Conservation (phyloP, 148 eudicot genomes). For the Chenopodium suecicum region DNA sequence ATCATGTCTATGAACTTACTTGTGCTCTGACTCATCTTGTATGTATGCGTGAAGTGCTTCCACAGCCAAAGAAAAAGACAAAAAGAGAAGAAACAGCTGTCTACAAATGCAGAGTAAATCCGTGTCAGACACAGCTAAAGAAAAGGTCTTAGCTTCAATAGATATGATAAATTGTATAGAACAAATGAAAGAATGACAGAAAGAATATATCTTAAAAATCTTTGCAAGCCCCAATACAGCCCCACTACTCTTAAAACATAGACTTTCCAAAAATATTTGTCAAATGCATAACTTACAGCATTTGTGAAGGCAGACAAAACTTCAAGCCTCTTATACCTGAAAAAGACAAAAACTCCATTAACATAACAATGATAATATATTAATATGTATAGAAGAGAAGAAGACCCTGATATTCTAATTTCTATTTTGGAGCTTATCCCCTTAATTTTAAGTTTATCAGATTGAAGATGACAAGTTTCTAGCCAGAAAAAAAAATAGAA, state of each 20-base stretch:
- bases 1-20: slow-evolving; percentile 54
- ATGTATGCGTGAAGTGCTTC: slow-evolving; percentile 97
- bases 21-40: slow-evolving; percentile 99
- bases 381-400: no score
- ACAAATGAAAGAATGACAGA: not conserved
- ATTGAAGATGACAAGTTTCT: no score
- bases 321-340: slow-evolving; percentile 95
- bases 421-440: no score
- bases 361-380: not conserved
- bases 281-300: slow-evolving; percentile 71
- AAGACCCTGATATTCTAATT: no score
- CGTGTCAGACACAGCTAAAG: slow-evolving; percentile 22
- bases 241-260: not conserved
- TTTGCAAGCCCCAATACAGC: no score
- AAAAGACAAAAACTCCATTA: slow-evolving; percentile 16
- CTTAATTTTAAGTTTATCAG: no score
- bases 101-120: slow-evolving; percentile 60
- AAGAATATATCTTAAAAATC: not conserved
- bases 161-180: not conserved
- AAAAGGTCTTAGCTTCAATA: not conserved
- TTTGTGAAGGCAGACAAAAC: slow-evolving; percentile 96
- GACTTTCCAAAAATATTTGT: not conserved
- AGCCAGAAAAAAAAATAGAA: no score
- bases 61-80: slow-evolving; percentile 97
- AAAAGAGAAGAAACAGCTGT: slow-evolving; percentile 95